Conservation (phyloP, 2,329 filamentous ascomycete species). For the Arthrobotrys sinensis region DNA sequence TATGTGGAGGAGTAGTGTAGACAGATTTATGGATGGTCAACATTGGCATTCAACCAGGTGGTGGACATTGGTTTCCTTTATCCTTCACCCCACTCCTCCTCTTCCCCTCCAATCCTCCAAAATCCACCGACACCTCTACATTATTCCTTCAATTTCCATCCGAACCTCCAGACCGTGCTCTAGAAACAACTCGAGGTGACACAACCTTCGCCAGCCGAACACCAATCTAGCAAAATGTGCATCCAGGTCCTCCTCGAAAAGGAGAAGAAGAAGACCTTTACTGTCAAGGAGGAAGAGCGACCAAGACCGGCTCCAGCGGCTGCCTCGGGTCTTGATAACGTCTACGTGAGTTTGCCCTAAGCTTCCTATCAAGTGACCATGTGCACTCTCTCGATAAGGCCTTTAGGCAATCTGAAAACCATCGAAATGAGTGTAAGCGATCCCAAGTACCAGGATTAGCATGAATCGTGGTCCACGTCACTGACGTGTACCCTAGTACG, state of each 20-base stretch:
- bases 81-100: too few relatives aligned
- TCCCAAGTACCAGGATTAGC: not conserved
- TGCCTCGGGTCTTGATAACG: not conserved
- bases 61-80: too few relatives aligned
- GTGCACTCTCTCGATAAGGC: not conserved
- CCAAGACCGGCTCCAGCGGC: not conserved
- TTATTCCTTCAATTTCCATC: not conserved
- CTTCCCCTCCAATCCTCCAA: not conserved
- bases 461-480: conserved; percentile 4
- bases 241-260: conserved; percentile 10
- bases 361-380: not conserved
- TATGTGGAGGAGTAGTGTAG: too few relatives aligned
- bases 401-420: conserved; percentile 11
- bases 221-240: conserved; percentile 10
- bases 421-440: conserved; percentile 1
- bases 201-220: not conserved
- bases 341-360: conserved; percentile 43
- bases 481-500: conserved; percentile 16
- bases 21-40: too few relatives aligned
- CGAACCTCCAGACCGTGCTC: not conserved
- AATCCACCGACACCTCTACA: not conserved
- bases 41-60: too few relatives aligned
- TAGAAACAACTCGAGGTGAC: not conserved
- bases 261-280: not conserved
- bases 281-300: not conserved